Evolutionary conservation across 228 moss, liverwort and hornwort species (phyloP).

Genomic region (Sphagnum magellanicum): DNA sequence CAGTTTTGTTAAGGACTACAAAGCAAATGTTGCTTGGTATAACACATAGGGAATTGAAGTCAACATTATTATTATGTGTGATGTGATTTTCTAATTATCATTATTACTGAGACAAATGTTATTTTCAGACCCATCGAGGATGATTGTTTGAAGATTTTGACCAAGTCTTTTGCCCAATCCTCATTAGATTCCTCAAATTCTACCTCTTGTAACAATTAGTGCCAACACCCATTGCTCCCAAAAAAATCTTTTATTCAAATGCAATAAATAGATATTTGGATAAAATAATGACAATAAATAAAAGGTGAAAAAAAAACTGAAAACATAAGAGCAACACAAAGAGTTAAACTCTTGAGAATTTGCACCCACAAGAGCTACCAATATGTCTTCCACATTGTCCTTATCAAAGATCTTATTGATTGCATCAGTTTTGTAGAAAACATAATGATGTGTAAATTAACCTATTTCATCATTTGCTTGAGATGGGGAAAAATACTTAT

Average conservation of each 20-base stretch:
- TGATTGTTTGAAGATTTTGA: constrained; percentile 59
- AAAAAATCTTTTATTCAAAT: too few species aligned
- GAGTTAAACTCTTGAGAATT: background rate
- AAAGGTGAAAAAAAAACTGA: background rate
- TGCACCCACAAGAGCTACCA: constrained; percentile 56
- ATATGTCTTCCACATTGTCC: constrained; percentile 59
- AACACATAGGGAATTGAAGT: background rate
- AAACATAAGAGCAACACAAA: background rate
- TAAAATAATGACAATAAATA: background rate
- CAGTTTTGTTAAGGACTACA: background rate
- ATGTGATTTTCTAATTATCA: background rate
- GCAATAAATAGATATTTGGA: too few species aligned
- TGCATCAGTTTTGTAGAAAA: constrained; percentile 4
- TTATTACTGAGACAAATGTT: constrained; percentile 52
- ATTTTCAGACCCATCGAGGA: constrained; percentile 84
- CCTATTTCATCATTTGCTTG: too few species aligned
- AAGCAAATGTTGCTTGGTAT: background rate
- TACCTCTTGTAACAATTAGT: constrained; percentile 31
- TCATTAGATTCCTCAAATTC: constrained; percentile 50
- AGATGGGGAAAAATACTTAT: too few species aligned
- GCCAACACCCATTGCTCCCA: too few species aligned
- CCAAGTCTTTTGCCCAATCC: constrained; percentile 49
- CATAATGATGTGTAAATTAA: too few species aligned
- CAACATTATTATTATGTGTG: background rate
- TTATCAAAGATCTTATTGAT: constrained; percentile 65